Base-by-base conservation (phyloP, 352 stramenopile species). In the Phytophthora vignae region DNA sequence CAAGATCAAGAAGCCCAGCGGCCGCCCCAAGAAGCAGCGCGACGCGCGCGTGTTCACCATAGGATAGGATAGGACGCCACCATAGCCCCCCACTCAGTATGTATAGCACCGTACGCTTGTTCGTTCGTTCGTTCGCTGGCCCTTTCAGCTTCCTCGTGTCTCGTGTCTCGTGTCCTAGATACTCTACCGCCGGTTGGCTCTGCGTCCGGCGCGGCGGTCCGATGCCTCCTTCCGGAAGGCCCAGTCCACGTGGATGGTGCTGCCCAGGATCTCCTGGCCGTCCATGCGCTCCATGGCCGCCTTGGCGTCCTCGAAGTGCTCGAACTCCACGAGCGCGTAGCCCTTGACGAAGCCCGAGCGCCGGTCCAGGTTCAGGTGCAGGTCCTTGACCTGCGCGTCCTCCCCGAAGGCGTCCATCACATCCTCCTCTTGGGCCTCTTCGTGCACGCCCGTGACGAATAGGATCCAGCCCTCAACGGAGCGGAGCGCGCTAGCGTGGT, bases 391-490 rank as follows among this genome's bases (percentile, higher is more conserved):
- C 33, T 90, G 85, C n/a, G 96, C 96, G 77, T 97, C 96, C 65
- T 99, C 97, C 48, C 87, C 90, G 74, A 99, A 99, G 4, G 84
- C 86, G 73, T 99, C 97, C 60, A 98, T 81, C 52, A 99, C 78
- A 74, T 99, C 94, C 70, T 99, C 97, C 69, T 99, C 96, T 72
- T 98, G 92, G 12, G 96, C 96, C 74, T 99, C 97, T 73, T 99
- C 93, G 70, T 99, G 94, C 42, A 99, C 84, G 64, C 95, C 94
- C 14, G 87, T 97, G 31, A 99, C 94, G 75, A 99, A 98, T 12
- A 99, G 73, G 48, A 99, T 90, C 94, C 96, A 99, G n/a, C 97
- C 97, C 78, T 99, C 97, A 7, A 99, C 91, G 57, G 90, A 97
- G 64, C 90, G 82, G 22, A 95, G 78, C 8, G 85, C 86, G 19